Base-by-base conservation (phyloP, 257 asterid species). In the Solanum rostratum region DNA sequence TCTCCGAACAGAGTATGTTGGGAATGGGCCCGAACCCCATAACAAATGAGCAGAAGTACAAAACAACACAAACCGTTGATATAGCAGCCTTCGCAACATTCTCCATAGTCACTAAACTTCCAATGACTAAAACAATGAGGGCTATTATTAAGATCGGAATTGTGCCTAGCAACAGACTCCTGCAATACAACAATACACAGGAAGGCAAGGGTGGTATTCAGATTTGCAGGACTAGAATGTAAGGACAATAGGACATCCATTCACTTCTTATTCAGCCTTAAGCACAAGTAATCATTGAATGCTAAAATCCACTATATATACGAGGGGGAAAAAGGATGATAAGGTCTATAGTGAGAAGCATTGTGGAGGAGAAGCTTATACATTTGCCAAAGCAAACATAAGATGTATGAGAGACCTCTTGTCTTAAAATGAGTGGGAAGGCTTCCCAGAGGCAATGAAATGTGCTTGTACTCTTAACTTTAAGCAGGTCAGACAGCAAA, bases 1-100 rank as follows among this genome's bases (percentile, higher is more conserved):
- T 93, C 81, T 93, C 97, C 10, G 94, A 82, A 60, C 97, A 93
- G 29, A 93, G 87, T 70, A 93, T 93, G 90, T 92, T 93, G 46
- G 96, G 97, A 27, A 92, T 59, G 10, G 97, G 96, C 53, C 97
- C 96, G 68, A 89, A 90, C 7, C 97, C 97, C 93, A 93, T 91
- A 33, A 88, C 91, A 52, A 92, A 93, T 73, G 88, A 90, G 86
- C 92, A 90, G 83, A 89, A 87, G 84, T 88, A 93, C 12, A 87
- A 50, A 54, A 93, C 87, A 81, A 92, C 93, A 30, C 95, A 86
- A 18, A 86, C 87, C 1, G 95, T 90, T 18, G 96, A 91, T 22
- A 92, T 69, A 6, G 89, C 89, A 19, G 97, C 94, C 46, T 90
- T 87, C 2, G 87, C 88, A 14, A 88, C 54, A 55, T 78, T 84